Conservation (phyloP, 306 rosid genomes). For the Rosa persica region DNA sequence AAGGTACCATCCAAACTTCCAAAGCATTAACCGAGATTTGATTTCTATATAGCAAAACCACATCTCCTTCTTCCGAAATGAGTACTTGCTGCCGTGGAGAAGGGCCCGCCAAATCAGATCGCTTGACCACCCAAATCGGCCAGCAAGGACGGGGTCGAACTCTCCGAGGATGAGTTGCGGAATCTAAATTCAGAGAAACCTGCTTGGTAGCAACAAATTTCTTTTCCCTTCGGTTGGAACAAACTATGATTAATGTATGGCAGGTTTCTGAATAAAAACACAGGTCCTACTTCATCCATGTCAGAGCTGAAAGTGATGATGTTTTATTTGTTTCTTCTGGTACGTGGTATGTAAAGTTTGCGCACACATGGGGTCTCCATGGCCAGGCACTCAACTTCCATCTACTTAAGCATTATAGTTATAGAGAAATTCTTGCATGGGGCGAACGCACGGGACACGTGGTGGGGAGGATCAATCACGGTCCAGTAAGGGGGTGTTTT, state of each 20-base stretch:
- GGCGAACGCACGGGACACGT: too few species aligned
- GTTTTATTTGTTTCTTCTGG: neutral
- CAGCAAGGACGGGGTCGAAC: too few species aligned
- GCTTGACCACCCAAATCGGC: neutral
- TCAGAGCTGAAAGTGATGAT: neutral
- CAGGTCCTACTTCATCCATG: neutral
- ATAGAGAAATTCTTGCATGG: too few species aligned
- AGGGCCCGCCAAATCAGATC: neutral
- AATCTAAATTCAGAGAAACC: too few species aligned
- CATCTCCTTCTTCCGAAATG: neutral
- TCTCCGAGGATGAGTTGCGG: neutral
- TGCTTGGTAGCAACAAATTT: neutral
- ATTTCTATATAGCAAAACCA: neutral
- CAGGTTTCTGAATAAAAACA: neutral
- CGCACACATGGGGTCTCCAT: neutral
- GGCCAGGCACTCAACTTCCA: neutral
- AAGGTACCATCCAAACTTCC: too few species aligned
- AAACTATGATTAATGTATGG: neutral
- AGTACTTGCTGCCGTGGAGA: neutral
- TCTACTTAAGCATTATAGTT: neutral
- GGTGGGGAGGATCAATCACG: too few species aligned
- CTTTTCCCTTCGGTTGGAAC: neutral
- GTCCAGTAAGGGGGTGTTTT: too few species aligned
- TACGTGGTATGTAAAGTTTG: neutral
- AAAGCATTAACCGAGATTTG: neutral